A percentile compares a stretch with the other conserved stretches of the same genome.
Evolutionary conservation across 2,329 filamentous ascomycete species (phyloP).

Genomic region (Aspergillus costaricaensis): DNA sequence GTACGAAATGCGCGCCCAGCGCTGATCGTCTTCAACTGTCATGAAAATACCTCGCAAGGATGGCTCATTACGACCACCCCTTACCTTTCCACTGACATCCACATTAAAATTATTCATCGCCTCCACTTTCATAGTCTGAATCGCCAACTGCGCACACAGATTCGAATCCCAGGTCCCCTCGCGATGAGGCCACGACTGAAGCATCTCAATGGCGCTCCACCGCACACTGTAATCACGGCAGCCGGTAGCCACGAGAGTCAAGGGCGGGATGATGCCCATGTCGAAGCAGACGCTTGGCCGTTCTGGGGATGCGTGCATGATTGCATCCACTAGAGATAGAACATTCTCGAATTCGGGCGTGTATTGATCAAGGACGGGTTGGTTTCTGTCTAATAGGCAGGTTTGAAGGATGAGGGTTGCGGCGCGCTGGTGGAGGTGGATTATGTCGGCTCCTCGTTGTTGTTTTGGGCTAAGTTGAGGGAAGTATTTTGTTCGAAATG

Average conservation of each 20-base stretch:
- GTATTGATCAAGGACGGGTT: slow-evolving; percentile 8
- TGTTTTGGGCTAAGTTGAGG: slow-evolving; percentile 2
- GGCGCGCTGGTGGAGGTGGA: slow-evolving; percentile 17
- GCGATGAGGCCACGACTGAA: slow-evolving; percentile 33
- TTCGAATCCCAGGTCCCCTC: slow-evolving; percentile 41
- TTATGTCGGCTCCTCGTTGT: slow-evolving; percentile 18
- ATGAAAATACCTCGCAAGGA: background rate
- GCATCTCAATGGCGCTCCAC: slow-evolving; percentile 29
- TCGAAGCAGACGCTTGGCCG: slow-evolving; percentile 27
- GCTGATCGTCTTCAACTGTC: background rate
- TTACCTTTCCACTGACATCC: background rate
- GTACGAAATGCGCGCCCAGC: background rate
- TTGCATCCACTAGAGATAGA: background rate
- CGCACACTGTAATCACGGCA: slow-evolving; percentile 30
- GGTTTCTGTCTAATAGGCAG: slow-evolving; percentile 10
- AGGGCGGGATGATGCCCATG: slow-evolving; percentile 33
- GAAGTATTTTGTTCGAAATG: background rate
- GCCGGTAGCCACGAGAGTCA: slow-evolving; percentile 36
- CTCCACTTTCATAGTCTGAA: slow-evolving; percentile 29
- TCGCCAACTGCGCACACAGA: slow-evolving; percentile 31
- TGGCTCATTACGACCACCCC: background rate
- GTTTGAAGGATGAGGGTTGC: slow-evolving; percentile 13
- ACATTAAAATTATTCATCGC: background rate
- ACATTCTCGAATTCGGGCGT: slow-evolving; percentile 9
- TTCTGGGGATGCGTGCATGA: slow-evolving; percentile 11